phyloP scores from a whole-genome alignment of 139 green algal genomes.

The Chlamydomonas incerta region DNA sequence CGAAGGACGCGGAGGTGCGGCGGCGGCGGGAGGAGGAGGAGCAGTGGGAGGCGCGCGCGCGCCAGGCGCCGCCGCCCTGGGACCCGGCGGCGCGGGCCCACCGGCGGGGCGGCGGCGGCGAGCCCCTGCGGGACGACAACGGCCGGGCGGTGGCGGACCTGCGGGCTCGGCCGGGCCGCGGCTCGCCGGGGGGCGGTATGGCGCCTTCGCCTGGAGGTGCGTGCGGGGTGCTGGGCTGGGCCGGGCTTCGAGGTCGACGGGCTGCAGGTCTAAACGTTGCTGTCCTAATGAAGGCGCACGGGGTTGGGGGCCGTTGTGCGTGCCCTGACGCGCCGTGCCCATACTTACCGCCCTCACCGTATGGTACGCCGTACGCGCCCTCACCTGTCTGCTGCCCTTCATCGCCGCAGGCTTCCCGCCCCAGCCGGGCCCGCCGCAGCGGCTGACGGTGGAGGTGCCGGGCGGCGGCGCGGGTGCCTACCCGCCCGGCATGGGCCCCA shows the following conservation, averaged over 20 bases:
- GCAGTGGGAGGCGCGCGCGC: conserved; percentile 6
- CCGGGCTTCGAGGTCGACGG: no score
- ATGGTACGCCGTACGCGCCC: no score
- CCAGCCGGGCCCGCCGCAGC: background rate
- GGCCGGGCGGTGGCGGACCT: conserved; percentile 42
- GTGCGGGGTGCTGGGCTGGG: no score
- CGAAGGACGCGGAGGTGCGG: conserved; percentile 32
- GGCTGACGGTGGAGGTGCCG: conserved; percentile 18
- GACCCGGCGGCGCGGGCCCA: conserved; percentile 8
- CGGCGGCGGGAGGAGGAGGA: conserved; percentile 27
- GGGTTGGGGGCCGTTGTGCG: no score
- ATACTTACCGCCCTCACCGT: no score
- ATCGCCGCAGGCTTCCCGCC: no score
- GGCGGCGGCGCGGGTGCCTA: conserved; percentile 11
- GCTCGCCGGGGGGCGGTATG: background rate
- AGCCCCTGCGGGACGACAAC: conserved; percentile 24
- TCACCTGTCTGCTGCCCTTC: no score
- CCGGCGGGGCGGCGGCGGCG: conserved; percentile 39
- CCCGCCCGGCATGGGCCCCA: background rate
- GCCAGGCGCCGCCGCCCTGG: conserved; percentile 21
- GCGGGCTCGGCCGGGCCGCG: background rate
- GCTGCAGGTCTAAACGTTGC: no score
- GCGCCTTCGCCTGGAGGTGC: no score
- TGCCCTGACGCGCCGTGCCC: no score
- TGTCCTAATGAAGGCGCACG: no score